phyloP scores from a whole-genome alignment of 2,329 filamentous ascomycete species.

The Pseudogymnoascus pannorum region DNA sequence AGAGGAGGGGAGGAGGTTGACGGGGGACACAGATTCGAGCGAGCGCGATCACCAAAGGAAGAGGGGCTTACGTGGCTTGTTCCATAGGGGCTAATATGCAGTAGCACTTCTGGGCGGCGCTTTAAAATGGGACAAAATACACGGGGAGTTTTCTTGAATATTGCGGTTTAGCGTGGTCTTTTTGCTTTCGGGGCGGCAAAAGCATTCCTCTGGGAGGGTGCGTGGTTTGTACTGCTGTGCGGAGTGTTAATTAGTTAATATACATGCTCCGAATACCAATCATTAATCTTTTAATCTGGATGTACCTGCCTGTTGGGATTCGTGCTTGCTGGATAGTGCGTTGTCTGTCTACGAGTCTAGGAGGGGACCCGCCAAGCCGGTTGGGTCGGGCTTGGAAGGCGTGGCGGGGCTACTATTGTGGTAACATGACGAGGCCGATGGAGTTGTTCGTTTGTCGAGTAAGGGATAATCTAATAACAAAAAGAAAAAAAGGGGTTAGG shows the following conservation, averaged over 20 bases:
- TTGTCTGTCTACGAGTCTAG: not conserved
- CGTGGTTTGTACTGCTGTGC: not conserved
- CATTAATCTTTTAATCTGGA: not conserved
- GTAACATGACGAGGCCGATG: not conserved
- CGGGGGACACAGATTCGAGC: not conserved
- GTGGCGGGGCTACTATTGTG: not conserved
- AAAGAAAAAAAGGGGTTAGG: too few species aligned
- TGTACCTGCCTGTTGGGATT: not conserved
- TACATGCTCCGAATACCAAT: not conserved
- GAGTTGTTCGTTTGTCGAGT: not conserved
- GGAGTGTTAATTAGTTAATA: slow-evolving; percentile 1
- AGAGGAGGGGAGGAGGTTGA: slow-evolving; percentile 13
- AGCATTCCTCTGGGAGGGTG: not conserved
- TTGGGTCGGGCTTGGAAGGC: not conserved
- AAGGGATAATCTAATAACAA: not conserved
- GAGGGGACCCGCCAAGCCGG: not conserved
- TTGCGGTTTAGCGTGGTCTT: not conserved
- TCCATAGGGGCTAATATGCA: slow-evolving; percentile 12
- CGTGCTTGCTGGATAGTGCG: not conserved
- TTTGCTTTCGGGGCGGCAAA: not conserved
- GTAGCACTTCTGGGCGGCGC: not conserved
- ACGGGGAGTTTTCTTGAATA: not conserved
- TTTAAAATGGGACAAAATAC: not conserved
- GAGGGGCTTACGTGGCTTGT: slow-evolving; percentile 13
- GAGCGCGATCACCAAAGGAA: not conserved